A percentile compares a stretch with the other conserved stretches of the same genome.
These are phyloP conservation scores for Euphrasia arctica DNA, from an alignment of 305 asterid genomes.

Conservation along the genomic window DNA sequence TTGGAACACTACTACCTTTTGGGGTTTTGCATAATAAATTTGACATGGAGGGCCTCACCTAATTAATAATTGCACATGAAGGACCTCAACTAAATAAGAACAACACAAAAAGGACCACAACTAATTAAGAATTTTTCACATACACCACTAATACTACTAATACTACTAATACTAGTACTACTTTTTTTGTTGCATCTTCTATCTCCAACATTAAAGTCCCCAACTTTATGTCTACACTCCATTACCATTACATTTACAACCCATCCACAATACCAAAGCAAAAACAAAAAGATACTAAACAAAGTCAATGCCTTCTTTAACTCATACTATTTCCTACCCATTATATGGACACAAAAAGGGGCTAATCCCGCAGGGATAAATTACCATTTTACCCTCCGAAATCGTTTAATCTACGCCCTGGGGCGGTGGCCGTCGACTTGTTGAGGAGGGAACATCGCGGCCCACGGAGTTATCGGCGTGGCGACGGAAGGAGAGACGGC, in stretches of 20 bases:
- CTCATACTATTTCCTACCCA: slow-evolving; percentile 23
- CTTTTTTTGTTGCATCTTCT: background rate
- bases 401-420: slow-evolving; percentile 17
- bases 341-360: slow-evolving; percentile 23
- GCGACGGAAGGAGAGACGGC: slow-evolving; percentile 46
- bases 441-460: slow-evolving; percentile 42
- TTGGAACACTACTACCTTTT: background rate
- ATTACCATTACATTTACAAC: slow-evolving; percentile 15
- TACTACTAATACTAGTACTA: too few species aligned
- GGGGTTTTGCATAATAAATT: background rate
- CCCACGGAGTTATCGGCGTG: slow-evolving; percentile 34
- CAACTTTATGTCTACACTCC: slow-evolving; percentile 24
- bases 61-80: background rate
- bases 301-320: slow-evolving; percentile 21
- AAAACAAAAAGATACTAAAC: background rate
- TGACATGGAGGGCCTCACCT: background rate
- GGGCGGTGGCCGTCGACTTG: slow-evolving; percentile 34
- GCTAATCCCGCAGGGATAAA: background rate
- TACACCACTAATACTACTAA: too few species aligned
- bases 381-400: slow-evolving; percentile 17
- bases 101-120: background rate
- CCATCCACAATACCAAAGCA: slow-evolving; percentile 21
- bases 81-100: background rate
- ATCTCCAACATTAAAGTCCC: slow-evolving; percentile 31
- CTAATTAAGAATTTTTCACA: slow-evolving; percentile 9